phyloP scores from a whole-genome alignment of 257 asterid genomes.

The Ligustrum vulgare region DNA sequence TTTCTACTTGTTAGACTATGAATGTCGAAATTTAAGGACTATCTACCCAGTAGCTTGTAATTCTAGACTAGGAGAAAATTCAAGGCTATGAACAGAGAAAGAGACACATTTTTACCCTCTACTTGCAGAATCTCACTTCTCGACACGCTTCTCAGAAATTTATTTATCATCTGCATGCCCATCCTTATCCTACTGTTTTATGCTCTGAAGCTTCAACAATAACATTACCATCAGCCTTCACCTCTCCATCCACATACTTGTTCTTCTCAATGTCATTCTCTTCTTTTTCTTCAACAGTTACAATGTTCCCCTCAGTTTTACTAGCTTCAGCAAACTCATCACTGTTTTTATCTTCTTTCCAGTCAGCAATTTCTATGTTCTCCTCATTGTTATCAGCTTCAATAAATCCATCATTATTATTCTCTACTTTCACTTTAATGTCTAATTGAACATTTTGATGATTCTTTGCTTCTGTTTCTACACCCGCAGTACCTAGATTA shows the following conservation, averaged over 20 bases:
- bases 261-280: constrained; percentile 8
- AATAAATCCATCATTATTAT: constrained; percentile 2
- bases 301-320: not conserved
- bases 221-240: constrained; percentile 14
- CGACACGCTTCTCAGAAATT: constrained; percentile 7
- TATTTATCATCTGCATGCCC: constrained; percentile 16
- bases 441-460: constrained; percentile 12
- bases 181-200: constrained; percentile 5
- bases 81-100: no score
- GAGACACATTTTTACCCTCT: not conserved
- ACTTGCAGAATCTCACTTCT: constrained; percentile 3
- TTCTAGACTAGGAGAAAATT: not conserved
- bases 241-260: constrained; percentile 3
- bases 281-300: not conserved
- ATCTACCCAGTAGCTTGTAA: constrained; percentile 7
- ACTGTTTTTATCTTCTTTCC: constrained; percentile 17
- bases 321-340: constrained; percentile 18
- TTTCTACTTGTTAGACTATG: constrained; percentile 4
- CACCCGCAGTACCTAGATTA: constrained; percentile 16
- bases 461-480: constrained; percentile 4
- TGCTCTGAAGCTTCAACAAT: no score
- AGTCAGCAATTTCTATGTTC: not conserved
- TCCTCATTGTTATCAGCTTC: constrained; percentile 16
- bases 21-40: constrained; percentile 4
- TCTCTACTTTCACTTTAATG: constrained; percentile 18